Conservation (phyloP, 78 protist species). For the Polysphondylium violaceum region DNA sequence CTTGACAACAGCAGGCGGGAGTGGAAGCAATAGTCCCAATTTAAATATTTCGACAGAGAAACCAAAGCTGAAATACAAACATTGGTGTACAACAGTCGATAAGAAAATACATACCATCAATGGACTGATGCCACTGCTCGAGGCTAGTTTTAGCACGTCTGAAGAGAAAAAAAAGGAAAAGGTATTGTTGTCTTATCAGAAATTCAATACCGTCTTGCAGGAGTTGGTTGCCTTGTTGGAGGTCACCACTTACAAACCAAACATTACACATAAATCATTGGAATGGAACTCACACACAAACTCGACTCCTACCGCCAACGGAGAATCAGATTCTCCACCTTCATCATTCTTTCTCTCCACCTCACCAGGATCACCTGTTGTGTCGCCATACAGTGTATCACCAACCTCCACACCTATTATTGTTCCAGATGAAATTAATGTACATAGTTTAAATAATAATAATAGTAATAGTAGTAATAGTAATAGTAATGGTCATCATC, state of each 20-base stretch:
- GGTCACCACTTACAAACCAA: conserved; percentile 32
- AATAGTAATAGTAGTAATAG: background rate
- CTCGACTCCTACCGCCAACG: background rate
- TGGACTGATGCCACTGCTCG: conserved; percentile 6
- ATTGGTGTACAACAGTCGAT: conserved; percentile 60
- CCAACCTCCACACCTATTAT: too few relatives aligned
- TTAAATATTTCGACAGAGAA: background rate
- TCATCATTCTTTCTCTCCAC: background rate
- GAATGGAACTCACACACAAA: background rate
- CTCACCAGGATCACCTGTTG: background rate
- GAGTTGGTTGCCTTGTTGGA: conserved; percentile 22
- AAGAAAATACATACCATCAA: conserved; percentile 5
- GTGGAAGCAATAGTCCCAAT: too few relatives aligned
- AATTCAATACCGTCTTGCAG: background rate
- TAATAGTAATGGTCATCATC: conserved; percentile 11
- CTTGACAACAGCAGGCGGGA: too few relatives aligned
- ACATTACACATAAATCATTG: conserved; percentile 1
- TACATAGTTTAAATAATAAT: background rate
- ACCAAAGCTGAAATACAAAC: conserved; percentile 69
- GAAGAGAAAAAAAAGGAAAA: conserved; percentile 65
- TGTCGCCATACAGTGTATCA: too few relatives aligned
- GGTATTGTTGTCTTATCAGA: conserved; percentile 2
- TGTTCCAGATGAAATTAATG: too few relatives aligned
- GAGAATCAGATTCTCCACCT: conserved; percentile 19
- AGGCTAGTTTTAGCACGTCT: background rate